These are phyloP conservation scores for Chytriomyces sp. DNA, from an alignment of 192 early-diverging fungal species.

Conservation along the genomic window DNA sequence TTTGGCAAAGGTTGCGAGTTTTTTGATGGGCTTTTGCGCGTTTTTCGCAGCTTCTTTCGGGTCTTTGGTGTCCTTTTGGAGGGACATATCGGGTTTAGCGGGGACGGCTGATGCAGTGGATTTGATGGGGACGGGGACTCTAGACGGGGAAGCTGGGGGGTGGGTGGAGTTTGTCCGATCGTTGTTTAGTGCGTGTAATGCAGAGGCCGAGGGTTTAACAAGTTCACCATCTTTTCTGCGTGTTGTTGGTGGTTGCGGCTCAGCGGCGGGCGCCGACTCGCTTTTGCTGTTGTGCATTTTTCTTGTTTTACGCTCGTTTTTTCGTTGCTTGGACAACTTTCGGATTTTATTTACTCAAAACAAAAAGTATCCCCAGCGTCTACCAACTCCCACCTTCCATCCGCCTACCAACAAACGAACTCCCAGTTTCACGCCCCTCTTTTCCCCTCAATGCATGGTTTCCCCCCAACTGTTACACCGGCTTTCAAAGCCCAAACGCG, in stretches of 20 bases:
- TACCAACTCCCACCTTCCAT: not conserved
- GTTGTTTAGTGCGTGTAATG: not conserved
- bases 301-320: not conserved
- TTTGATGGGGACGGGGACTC: not conserved
- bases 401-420: not conserved
- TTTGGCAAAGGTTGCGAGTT: conserved; percentile 2
- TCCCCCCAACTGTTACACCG: not conserved
- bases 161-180: not conserved
- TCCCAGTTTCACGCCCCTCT: not conserved
- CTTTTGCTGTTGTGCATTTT: not conserved
- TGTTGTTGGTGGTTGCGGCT: not conserved
- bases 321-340: not conserved
- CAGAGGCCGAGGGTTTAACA: no score
- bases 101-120: not conserved
- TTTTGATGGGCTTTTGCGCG: not conserved
- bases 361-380: not conserved
- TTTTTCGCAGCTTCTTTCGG: not conserved
- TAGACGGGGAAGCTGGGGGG: not conserved
- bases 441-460: not conserved
- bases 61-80: not conserved
- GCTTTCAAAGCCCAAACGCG: conserved; percentile 48
- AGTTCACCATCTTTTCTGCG: not conserved
- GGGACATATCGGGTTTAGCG: not conserved
- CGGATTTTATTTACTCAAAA: not conserved
- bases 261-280: not conserved